phyloP scores from a whole-genome alignment of 306 rosid genomes.

The Quercus gilva region DNA sequence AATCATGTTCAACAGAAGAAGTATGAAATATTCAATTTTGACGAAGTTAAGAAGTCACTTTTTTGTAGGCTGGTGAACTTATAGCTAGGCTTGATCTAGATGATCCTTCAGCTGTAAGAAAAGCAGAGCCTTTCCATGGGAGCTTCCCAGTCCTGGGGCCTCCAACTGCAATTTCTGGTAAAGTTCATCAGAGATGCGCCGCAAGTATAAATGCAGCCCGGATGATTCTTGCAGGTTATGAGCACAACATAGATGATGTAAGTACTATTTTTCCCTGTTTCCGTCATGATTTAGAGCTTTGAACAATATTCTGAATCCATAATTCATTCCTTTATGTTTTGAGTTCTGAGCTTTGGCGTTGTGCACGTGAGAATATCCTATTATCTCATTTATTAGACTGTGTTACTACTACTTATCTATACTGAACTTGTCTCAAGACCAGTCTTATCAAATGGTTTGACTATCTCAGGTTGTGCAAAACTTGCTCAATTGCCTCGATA shows the following conservation, averaged over 20 bases:
- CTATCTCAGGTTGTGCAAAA: conserved; percentile 79
- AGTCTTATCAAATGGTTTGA: conserved; percentile 25
- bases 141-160: conserved; percentile 82
- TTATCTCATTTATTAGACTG: conserved; percentile 9
- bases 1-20: conserved; percentile 15
- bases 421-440: neutral
- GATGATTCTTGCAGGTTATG: conserved; percentile 97
- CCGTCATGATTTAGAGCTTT: conserved; percentile 10
- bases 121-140: conserved; percentile 87
- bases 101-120: conserved; percentile 95
- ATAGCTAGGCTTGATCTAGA: conserved; percentile 93
- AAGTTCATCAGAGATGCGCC: conserved; percentile 94
- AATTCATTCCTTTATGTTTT: neutral
- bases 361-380: neutral
- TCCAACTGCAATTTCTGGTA: conserved; percentile 92
- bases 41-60: conserved; percentile 6
- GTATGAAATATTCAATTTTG: conserved; percentile 8
- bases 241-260: conserved; percentile 91
- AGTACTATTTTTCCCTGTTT: conserved; percentile 25
- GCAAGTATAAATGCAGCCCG: conserved; percentile 81
- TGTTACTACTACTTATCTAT: conserved; percentile 1
- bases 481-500: conserved; percentile 92
- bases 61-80: conserved; percentile 84
- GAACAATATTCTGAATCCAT: neutral
- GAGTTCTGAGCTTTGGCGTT: neutral